Evolutionary conservation across 1,139 yeast species (phyloP).

Genomic region (Wickerhamomyces sp.): DNA sequence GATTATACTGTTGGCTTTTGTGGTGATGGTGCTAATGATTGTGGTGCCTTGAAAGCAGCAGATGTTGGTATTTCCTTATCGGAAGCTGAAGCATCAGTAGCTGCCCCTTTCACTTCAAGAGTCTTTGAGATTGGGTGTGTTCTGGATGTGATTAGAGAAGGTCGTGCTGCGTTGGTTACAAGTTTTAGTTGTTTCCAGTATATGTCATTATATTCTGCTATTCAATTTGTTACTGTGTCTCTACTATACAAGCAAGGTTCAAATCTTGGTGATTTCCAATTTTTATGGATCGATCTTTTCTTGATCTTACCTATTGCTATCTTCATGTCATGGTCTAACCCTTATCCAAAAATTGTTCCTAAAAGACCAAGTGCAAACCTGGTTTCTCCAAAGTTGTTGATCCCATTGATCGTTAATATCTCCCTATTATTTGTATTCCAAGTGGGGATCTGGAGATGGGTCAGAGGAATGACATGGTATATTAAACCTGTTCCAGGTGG

Average conservation of each 20-base stretch:
- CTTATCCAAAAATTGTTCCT: constrained; percentile 52
- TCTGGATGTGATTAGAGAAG: constrained; percentile 84
- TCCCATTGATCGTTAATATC: constrained; percentile 77
- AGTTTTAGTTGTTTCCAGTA: constrained; percentile 96
- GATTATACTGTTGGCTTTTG: constrained; percentile 96
- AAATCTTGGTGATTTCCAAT: constrained; percentile 96
- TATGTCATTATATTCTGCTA: constrained; percentile 95
- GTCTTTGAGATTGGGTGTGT: constrained; percentile 90
- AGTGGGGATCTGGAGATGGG: constrained; percentile 56
- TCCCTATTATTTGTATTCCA: constrained; percentile 59
- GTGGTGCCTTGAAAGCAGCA: constrained; percentile 97
- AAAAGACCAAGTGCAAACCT: constrained; percentile 93
- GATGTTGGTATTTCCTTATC: constrained; percentile 94
- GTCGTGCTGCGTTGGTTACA: constrained; percentile 90
- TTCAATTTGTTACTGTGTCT: constrained; percentile 85
- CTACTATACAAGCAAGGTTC: constrained; percentile 84
- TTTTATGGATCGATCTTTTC: constrained; percentile 85
- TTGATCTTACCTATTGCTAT: constrained; percentile 91
- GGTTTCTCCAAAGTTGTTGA: constrained; percentile 80
- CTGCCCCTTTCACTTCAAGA: constrained; percentile 95
- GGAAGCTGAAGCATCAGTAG: constrained; percentile 98
- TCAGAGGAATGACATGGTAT: constrained; percentile 68
- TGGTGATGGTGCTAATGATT: constrained; percentile 97
- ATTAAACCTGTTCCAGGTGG: constrained; percentile 77
- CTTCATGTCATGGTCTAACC: constrained; percentile 96